phyloP scores from a whole-genome alignment of 371 early-diverging fungal species.

The Apophysomyces variabilis region DNA sequence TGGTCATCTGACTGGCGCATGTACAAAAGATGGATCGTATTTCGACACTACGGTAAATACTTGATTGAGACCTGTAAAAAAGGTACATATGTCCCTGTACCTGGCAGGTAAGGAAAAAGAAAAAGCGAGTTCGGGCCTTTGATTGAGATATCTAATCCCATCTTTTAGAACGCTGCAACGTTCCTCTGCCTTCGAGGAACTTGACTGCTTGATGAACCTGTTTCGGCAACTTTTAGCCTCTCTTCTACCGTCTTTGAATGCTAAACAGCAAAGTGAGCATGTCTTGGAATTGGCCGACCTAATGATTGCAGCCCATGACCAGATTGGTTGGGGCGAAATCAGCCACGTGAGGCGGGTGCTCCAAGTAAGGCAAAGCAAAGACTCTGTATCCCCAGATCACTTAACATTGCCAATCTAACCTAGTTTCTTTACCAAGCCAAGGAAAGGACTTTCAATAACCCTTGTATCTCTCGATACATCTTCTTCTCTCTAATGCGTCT shows the following conservation, averaged over 20 bases:
- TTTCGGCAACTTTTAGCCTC: slow-evolving; percentile 21
- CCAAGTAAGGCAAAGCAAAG: slow-evolving; percentile 23
- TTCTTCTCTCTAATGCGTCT: slow-evolving; percentile 58
- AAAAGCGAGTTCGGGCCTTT: not conserved
- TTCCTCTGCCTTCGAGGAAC: slow-evolving; percentile 19
- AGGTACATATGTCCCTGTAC: slow-evolving; percentile 33
- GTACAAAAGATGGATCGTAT: slow-evolving; percentile 52
- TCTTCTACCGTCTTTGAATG: slow-evolving; percentile 15
- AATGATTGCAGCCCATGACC: slow-evolving; percentile 34
- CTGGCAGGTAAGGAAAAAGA: slow-evolving; percentile 9
- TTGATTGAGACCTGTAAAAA: slow-evolving; percentile 34
- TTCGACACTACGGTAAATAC: slow-evolving; percentile 46
- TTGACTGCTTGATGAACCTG: slow-evolving; percentile 22
- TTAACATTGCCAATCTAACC: not conserved
- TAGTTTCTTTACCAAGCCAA: slow-evolving; percentile 62
- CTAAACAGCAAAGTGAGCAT: slow-evolving; percentile 18
- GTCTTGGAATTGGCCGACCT: slow-evolving; percentile 32
- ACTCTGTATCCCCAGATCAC: slow-evolving; percentile 4
- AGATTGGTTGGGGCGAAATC: slow-evolving; percentile 44
- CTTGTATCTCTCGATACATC: slow-evolving; percentile 64
- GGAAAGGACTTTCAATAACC: slow-evolving; percentile 71
- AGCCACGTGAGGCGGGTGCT: slow-evolving; percentile 32
- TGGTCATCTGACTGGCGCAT: slow-evolving; percentile 56
- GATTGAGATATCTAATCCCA: not conserved
- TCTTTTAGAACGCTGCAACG: not conserved